Conservation (phyloP, 78 protist genomes). For the Dictyostelium firmibasis region DNA sequence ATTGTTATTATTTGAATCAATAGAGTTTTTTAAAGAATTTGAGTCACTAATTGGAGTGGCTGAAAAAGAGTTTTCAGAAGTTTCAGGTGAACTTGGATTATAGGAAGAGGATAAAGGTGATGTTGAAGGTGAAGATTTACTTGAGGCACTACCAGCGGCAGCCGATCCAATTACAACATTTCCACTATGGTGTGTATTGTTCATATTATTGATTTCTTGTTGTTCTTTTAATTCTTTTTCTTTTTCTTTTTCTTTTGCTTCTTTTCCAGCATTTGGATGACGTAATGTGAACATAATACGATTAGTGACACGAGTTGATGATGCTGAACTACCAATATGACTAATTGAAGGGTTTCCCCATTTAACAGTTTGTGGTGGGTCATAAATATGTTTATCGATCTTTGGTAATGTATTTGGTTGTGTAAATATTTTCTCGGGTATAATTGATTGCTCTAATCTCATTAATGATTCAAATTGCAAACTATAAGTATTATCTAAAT, state of each 20-base stretch:
- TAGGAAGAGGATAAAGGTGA: slow-evolving; percentile 4
- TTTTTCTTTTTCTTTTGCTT: not conserved
- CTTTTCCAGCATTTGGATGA: slow-evolving; percentile 38
- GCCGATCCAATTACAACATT: not conserved
- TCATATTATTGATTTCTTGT: slow-evolving; percentile 4
- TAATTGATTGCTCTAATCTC: not conserved
- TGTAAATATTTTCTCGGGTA: slow-evolving; percentile 16
- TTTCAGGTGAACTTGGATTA: not conserved
- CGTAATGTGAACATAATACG: slow-evolving; percentile 78
- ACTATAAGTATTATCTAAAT: not conserved
- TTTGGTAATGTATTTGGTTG: slow-evolving; percentile 16
- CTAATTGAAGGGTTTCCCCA: slow-evolving; percentile 42
- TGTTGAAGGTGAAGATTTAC: slow-evolving; percentile 8
- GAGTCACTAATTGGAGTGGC: not conserved
- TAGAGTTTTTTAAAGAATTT: not conserved
- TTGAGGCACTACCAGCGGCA: slow-evolving; percentile 10
- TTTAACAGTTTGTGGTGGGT: slow-evolving; percentile 54
- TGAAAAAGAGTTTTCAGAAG: not conserved
- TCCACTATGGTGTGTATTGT: too few species aligned
- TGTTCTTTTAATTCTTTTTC: not conserved
- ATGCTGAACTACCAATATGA: not conserved
- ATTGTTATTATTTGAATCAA: not conserved
- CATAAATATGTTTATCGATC: slow-evolving; percentile 52
- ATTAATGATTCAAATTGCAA: slow-evolving; percentile 5
- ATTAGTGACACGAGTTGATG: slow-evolving; percentile 41